These are phyloP conservation scores for Elsinoe batatas DNA, from an alignment of 2,329 filamentous ascomycete genomes.

Conservation along the genomic window DNA sequence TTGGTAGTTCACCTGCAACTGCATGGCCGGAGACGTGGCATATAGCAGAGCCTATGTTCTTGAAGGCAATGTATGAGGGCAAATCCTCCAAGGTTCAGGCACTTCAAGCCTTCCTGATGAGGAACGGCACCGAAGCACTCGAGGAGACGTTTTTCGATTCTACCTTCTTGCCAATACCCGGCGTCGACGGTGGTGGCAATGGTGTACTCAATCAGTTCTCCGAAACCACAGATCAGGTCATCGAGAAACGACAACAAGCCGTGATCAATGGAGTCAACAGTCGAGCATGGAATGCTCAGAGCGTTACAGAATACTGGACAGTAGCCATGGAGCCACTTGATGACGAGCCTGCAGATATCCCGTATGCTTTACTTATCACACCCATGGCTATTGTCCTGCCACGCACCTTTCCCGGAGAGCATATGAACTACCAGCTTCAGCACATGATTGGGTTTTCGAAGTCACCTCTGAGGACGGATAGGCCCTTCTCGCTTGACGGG, in stretches of 20 bases:
- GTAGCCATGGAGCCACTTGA: conserved; percentile 18
- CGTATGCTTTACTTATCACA: conserved; percentile 21
- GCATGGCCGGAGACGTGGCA: conserved; percentile 21
- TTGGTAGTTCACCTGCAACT: conserved; percentile 17
- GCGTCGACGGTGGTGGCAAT: conserved; percentile 16
- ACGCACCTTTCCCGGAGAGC: background rate
- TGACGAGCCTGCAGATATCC: conserved; percentile 18
- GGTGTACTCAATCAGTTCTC: conserved; percentile 22
- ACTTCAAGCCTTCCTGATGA: conserved; percentile 13
- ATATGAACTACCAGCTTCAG: background rate
- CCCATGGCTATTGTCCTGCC: conserved; percentile 5
- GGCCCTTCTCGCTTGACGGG: background rate
- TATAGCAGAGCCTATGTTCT: conserved; percentile 17
- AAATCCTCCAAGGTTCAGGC: conserved; percentile 14
- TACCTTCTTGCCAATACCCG: conserved; percentile 15
- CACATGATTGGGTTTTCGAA: background rate
- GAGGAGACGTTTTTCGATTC: conserved; percentile 16
- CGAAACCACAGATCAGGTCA: conserved; percentile 20
- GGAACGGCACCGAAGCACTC: conserved; percentile 11
- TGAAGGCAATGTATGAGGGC: conserved; percentile 18
- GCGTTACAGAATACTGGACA: conserved; percentile 21
- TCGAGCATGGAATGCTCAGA: conserved; percentile 15
- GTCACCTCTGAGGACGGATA: background rate
- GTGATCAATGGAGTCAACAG: conserved; percentile 18
- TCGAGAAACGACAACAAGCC: conserved; percentile 18